These are phyloP conservation scores for Seiridium unicorne DNA, from an alignment of 2,329 filamentous ascomycete species.

Conservation along the genomic window DNA sequence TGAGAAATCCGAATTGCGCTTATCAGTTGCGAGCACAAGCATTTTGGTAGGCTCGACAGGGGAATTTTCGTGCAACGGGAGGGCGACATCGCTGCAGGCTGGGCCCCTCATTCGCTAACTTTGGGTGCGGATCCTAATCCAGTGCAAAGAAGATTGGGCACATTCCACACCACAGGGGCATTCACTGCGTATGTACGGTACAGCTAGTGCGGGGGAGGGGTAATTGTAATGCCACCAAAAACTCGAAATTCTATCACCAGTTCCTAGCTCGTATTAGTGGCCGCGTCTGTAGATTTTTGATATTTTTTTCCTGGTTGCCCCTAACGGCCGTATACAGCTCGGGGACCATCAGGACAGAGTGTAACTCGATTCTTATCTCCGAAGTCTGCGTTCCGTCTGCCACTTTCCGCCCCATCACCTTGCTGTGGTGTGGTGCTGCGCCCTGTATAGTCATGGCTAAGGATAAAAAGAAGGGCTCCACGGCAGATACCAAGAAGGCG, in stretches of 20 bases:
- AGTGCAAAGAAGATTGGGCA: not conserved
- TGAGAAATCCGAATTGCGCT: not conserved
- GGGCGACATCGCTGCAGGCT: not conserved
- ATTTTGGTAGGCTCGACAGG: not conserved
- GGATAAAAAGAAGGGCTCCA: constrained; percentile 41
- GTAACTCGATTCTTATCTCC: not conserved
- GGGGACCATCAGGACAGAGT: no score
- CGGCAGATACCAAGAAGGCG: constrained; percentile 41
- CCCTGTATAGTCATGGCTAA: constrained; percentile 35
- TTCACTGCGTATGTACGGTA: not conserved
- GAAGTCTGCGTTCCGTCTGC: not conserved
- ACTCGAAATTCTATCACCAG: not conserved
- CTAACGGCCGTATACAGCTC: no score
- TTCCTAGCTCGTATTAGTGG: not conserved
- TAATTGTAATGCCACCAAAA: not conserved
- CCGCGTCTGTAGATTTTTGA: not conserved
- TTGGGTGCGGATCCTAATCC: no score
- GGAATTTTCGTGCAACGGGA: not conserved
- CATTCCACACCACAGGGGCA: no score
- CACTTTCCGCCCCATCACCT: not conserved
- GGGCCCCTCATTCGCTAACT: no score
- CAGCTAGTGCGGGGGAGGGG: constrained; percentile 9
- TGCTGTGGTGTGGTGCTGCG: no score
- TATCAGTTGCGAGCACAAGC: not conserved
- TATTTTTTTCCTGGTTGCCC: not conserved